phyloP scores from a whole-genome alignment of 805 yeast species.

The Teunomyces lycoperdinae region DNA sequence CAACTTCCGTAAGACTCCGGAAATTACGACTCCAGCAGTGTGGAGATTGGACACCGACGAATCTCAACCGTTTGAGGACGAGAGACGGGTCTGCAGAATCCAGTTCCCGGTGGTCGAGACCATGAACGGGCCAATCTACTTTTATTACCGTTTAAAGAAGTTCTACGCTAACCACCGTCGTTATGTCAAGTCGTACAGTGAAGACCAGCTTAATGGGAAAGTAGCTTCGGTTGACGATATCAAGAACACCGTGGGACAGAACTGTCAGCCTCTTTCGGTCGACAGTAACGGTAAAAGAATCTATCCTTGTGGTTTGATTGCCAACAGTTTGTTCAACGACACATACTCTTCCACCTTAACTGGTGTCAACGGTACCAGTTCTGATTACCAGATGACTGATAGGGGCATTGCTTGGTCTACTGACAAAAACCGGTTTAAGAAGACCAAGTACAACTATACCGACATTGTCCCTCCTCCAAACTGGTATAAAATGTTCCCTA shows the following conservation, averaged over 20 bases:
- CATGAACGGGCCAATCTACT: slow-evolving; percentile 38
- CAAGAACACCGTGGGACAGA: slow-evolving; percentile 43
- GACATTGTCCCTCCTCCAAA: slow-evolving; percentile 46
- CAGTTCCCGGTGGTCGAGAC: slow-evolving; percentile 37
- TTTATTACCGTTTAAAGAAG: slow-evolving; percentile 40
- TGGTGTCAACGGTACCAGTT: slow-evolving; percentile 36
- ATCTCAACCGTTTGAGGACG: slow-evolving; percentile 47
- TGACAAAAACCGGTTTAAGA: slow-evolving; percentile 38
- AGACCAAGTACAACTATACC: slow-evolving; percentile 35
- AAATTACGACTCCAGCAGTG: slow-evolving; percentile 19
- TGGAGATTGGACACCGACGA: slow-evolving; percentile 39
- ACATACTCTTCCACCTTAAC: slow-evolving; percentile 42
- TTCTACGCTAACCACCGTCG: slow-evolving; percentile 46
- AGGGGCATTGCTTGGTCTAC: slow-evolving; percentile 42
- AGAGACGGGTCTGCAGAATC: slow-evolving; percentile 44
- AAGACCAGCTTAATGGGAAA: slow-evolving; percentile 42
- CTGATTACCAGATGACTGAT: slow-evolving; percentile 33
- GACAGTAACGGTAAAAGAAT: slow-evolving; percentile 46
- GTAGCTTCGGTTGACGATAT: slow-evolving; percentile 32
- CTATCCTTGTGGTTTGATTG: slow-evolving; percentile 84
- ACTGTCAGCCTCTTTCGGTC: slow-evolving; percentile 41
- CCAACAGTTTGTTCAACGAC: slow-evolving; percentile 77
- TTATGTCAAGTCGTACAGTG: slow-evolving; percentile 42
- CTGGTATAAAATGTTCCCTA: slow-evolving; percentile 42
- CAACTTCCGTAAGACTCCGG: slow-evolving; percentile 26